Evolutionary conservation across 352 stramenopile genomes (phyloP), one percentile per base, ranked within the genome.

Genomic region (Phytophthora agathidicida): DNA sequence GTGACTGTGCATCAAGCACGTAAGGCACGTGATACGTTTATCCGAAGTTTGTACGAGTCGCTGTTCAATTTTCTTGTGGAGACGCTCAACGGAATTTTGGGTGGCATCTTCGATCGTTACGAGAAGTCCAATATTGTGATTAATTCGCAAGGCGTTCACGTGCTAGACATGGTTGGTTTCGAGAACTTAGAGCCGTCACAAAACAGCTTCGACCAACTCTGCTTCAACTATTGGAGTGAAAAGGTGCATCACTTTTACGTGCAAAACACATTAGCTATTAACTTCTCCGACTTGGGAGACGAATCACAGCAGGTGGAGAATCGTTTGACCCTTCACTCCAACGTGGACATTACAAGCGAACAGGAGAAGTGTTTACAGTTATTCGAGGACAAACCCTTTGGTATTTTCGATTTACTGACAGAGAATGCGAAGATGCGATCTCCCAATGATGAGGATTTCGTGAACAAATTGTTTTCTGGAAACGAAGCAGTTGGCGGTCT

Each of bases 211-310:
- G 81, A 93, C 47, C 81, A 91, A 57, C 67, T 93, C 9, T 91
- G 83, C 41, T 86, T 84, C 43, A 91, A 94, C 39, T 94, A 94
- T 56, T 94, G 85, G 85, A 89, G 81, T 50, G 83, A 94, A 55
- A 94, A 93, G 35, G 77, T 90, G 16, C 80, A 89, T 53, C 77
- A 78, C 31, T 91, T 92, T 44, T 94, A 89, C 61, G 71, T 93
- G 24, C 78, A 90, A 62, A 88, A 88, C 53, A 92, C 80, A 7
- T 44, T 89, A 14, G 73, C 80, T 3, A 80, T 84, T 10, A 87
- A 85, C 41, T 80, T 87, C 7, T 63, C 66, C 1, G 77, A 88
- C 17, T 33, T 88, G 39, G 77, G 82, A 24, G 68, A 80, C 30
- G 77, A 91, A n/a, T 73, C 81, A 14, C 73, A 87, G 38, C 76